Conservation (phyloP, 345 rosid species). For the Mangifera indica region DNA sequence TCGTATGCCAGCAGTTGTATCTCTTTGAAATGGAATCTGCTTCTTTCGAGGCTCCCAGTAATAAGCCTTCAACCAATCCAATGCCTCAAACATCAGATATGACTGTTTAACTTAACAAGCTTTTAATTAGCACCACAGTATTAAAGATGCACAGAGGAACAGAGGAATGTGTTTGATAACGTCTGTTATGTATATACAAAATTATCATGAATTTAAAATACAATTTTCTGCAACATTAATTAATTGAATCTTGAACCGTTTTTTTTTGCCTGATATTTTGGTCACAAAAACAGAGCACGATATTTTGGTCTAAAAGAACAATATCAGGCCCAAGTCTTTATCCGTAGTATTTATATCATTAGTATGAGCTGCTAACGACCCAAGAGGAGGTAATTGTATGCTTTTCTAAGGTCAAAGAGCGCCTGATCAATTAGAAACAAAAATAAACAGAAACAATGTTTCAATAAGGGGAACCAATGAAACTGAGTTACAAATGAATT, state of each 20-base stretch:
- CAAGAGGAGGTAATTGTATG: too few species aligned
- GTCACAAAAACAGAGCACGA: neutral
- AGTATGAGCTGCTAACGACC: too few species aligned
- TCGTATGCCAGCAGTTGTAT: slow-evolving; percentile 44
- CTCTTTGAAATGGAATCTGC: slow-evolving; percentile 54
- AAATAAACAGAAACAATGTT: too few species aligned
- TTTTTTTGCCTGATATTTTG: neutral
- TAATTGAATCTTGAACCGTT: neutral
- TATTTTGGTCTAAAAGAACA: neutral
- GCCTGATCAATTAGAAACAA: too few species aligned
- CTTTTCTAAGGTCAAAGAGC: too few species aligned
- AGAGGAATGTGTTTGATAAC: neutral
- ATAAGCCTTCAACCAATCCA: slow-evolving; percentile 76
- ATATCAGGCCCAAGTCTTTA: neutral
- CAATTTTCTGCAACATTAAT: neutral
- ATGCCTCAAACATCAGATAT: slow-evolving; percentile 48
- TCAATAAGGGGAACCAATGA: too few species aligned
- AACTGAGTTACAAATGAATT: too few species aligned
- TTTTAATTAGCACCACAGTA: neutral
- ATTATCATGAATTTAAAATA: neutral
- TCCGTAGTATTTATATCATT: too few species aligned
- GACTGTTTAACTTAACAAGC: too few species aligned
- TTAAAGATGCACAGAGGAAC: neutral
- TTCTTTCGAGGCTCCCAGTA: slow-evolving; percentile 80
- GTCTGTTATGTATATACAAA: neutral